These are phyloP conservation scores for Phoenix dactylifera DNA, from an alignment of 176 grass and related monocot species.

Conservation along the genomic window DNA sequence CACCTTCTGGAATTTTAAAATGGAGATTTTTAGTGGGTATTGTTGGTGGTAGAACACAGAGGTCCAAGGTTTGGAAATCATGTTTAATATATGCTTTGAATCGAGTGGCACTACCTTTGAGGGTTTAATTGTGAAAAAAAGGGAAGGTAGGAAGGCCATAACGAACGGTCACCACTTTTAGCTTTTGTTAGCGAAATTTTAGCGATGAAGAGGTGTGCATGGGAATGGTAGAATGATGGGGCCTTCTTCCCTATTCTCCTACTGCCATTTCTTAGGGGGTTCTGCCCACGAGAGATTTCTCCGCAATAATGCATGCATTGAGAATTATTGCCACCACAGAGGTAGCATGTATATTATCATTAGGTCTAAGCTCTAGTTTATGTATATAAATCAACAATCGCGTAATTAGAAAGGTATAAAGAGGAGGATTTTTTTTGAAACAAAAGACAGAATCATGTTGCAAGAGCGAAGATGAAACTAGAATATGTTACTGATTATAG, in stretches of 20 bases:
- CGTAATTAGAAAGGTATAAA: constrained; percentile 2
- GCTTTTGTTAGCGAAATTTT: constrained; percentile 46
- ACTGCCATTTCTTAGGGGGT: constrained; percentile 23
- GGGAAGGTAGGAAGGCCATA: constrained; percentile 27
- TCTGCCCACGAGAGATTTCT: constrained; percentile 34
- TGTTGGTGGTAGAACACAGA: constrained; percentile 37
- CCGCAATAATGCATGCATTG: constrained; percentile 23
- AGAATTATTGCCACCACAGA: constrained; percentile 27
- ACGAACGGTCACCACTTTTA: constrained; percentile 25
- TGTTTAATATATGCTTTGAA: constrained; percentile 57
- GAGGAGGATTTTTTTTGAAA: no score
- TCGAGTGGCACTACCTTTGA: constrained; percentile 49
- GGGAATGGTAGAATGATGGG: constrained; percentile 15
- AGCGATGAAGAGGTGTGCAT: constrained; percentile 16
- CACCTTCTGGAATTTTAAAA: constrained; percentile 14
- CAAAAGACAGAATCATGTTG: no score
- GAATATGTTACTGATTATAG: no score
- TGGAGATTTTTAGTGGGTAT: constrained; percentile 31
- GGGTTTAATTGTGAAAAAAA: constrained; percentile 39
- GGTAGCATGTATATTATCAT: constrained; percentile 31
- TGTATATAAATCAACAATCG: constrained; percentile 30
- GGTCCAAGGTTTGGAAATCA: constrained; percentile 46
- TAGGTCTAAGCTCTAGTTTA: constrained; percentile 28
- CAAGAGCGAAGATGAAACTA: no score
- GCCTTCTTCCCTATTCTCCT: background rate